Evolutionary conservation across 2,329 filamentous ascomycete genomes (phyloP).

Genomic region (Diplodia seriata): DNA sequence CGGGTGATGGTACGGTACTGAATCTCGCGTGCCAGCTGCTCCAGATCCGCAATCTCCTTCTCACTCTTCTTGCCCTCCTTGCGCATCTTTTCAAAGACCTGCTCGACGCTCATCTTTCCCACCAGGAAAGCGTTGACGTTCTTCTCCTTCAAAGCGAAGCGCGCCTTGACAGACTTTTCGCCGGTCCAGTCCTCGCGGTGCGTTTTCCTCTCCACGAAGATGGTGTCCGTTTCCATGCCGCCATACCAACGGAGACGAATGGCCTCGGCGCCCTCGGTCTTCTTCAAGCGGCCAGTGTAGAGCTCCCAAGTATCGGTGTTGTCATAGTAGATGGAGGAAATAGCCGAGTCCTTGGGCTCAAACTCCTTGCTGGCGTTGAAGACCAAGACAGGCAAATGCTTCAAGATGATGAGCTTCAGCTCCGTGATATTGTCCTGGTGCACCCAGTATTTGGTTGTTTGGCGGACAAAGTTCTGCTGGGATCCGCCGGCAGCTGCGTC

Average conservation of each 20-base stretch:
- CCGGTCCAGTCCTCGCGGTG: constrained; percentile 99
- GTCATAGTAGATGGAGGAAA: constrained; percentile 98
- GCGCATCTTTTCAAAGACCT: constrained; percentile 95
- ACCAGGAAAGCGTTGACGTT: constrained; percentile 90
- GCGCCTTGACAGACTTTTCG: constrained; percentile 97
- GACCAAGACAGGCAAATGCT: constrained; percentile 94
- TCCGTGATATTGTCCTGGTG: constrained; percentile 98
- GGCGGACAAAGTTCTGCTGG: constrained; percentile 94
- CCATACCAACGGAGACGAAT: constrained; percentile 98
- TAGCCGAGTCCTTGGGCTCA: constrained; percentile 85
- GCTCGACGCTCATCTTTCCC: constrained; percentile 82
- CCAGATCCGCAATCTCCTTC: constrained; percentile 88
- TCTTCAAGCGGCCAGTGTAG: constrained; percentile 93
- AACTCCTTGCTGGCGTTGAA: constrained; percentile 99
- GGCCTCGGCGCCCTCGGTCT: constrained; percentile 96
- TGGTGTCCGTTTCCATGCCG: constrained; percentile 91
- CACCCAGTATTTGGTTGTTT: constrained; percentile 99
- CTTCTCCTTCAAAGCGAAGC: constrained; percentile 96
- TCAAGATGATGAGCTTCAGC: constrained; percentile 95
- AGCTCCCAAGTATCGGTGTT: constrained; percentile 93
- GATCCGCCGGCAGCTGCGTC: constrained; percentile 89
- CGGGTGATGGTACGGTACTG: constrained; percentile 92
- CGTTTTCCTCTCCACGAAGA: constrained; percentile 97
- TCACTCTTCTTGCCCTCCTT: constrained; percentile 94
- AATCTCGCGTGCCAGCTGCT: constrained; percentile 87